Evolutionary conservation across 2,329 filamentous ascomycete species (phyloP).

Genomic region (Dothistroma pini): DNA sequence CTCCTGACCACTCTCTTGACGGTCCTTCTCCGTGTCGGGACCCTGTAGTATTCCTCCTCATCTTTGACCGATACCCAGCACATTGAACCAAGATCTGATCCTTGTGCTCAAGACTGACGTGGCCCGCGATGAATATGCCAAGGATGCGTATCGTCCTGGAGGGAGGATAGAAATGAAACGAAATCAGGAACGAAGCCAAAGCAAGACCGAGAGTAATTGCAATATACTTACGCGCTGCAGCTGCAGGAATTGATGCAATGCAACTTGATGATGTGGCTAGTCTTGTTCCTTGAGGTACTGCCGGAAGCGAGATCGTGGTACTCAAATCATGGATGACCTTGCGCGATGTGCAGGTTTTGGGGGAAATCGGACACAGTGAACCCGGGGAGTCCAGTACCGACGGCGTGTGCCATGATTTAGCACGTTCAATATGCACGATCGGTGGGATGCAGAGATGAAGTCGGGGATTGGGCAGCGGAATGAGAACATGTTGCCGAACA

Average conservation of each 20-base stretch:
- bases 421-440: background rate
- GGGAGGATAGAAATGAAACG: background rate
- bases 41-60: constrained; percentile 39
- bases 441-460: background rate
- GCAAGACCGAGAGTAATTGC: background rate
- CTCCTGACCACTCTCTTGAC: constrained; percentile 12
- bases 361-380: background rate
- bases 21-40: constrained; percentile 3
- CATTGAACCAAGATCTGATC: constrained; percentile 32
- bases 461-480: background rate
- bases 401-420: background rate
- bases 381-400: background rate
- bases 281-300: background rate
- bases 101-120: background rate
- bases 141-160: background rate
- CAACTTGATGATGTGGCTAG: constrained; percentile 3
- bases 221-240: constrained; percentile 5
- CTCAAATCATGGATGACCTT: constrained; percentile 1
- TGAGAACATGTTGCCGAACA: background rate
- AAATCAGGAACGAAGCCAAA: background rate
- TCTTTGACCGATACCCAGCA: constrained; percentile 45
- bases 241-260: constrained; percentile 1
- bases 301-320: background rate
- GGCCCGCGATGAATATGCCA: background rate
- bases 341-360: background rate